A percentile compares a stretch with the other conserved stretches of the same genome.
Evolutionary conservation across 192 early-diverging fungal species (phyloP).

Genomic region (Chytriomyces sp.): DNA sequence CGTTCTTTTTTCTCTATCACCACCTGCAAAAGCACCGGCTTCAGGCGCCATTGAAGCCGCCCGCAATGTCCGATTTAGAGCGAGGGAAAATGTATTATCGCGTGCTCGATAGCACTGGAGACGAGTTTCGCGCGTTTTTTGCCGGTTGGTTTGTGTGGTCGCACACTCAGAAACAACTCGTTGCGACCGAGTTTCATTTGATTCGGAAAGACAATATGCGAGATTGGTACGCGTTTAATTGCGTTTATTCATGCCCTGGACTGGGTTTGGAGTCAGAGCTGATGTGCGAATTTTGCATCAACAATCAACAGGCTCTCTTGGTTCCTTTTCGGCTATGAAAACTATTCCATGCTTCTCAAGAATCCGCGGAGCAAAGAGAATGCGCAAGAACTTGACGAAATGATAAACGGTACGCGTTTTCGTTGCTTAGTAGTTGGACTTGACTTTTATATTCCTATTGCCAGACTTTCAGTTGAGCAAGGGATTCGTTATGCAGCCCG

Average conservation of each 20-base stretch:
- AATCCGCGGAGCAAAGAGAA: background rate
- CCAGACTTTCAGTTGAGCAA: background rate
- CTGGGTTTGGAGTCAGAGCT: background rate
- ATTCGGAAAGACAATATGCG: constrained; percentile 8
- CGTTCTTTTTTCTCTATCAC: constrained; percentile 3
- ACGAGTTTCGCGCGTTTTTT: constrained; percentile 1
- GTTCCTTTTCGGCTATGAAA: constrained; percentile 1
- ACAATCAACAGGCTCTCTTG: constrained; percentile 29
- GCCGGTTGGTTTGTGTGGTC: constrained; percentile 18
- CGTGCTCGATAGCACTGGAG: background rate
- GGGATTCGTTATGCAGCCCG: constrained; percentile 8
- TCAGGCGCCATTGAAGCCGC: background rate
- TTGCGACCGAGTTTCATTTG: background rate
- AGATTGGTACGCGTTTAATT: background rate
- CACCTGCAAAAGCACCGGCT: background rate
- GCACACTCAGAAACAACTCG: background rate
- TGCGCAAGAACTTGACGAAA: background rate
- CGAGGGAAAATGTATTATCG: background rate
- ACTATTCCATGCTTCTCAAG: background rate
- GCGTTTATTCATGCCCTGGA: background rate
- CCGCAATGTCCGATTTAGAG: background rate
- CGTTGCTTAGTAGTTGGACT: background rate
- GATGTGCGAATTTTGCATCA: background rate
- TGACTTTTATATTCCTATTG: background rate
- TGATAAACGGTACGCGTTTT: background rate